These are phyloP conservation scores for Canna indica DNA, from an alignment of 176 grass and related monocot species.

Conservation along the genomic window DNA sequence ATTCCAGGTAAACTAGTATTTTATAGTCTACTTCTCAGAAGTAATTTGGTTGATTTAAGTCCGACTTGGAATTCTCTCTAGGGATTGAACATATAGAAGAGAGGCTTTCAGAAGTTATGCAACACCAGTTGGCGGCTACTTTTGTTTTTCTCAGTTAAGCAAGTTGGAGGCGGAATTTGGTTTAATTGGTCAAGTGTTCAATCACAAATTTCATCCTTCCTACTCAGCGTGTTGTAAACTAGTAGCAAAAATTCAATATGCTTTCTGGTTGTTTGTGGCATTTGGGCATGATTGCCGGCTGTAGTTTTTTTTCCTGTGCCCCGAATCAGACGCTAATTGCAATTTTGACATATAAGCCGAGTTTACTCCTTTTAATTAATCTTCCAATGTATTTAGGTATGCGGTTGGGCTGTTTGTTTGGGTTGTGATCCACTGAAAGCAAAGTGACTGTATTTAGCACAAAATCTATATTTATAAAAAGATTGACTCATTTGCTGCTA, in stretches of 20 bases:
- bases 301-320: background rate
- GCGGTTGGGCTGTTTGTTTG: no score
- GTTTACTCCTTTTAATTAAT: no score
- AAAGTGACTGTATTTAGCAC: no score
- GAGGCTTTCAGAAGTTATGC: no score
- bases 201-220: no score
- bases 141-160: background rate
- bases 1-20: background rate
- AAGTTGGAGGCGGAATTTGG: background rate
- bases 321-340: no score
- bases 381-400: no score
- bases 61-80: background rate
- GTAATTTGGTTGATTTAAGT: background rate
- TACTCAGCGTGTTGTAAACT: background rate
- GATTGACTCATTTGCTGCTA: no score
- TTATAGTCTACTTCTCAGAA: background rate
- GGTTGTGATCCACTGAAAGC: no score
- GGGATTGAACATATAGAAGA: no score
- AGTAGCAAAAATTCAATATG: background rate
- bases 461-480: no score
- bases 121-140: background rate
- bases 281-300: background rate
- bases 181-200: background rate
- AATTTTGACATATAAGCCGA: no score
- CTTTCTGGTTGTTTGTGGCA: background rate